Percentiles rank a stretch among this genome's conserved stretches.
Evolutionary conservation across 495 filamentous ascomycete species (phyloP).

Genomic region (Aspergillus campestris): DNA sequence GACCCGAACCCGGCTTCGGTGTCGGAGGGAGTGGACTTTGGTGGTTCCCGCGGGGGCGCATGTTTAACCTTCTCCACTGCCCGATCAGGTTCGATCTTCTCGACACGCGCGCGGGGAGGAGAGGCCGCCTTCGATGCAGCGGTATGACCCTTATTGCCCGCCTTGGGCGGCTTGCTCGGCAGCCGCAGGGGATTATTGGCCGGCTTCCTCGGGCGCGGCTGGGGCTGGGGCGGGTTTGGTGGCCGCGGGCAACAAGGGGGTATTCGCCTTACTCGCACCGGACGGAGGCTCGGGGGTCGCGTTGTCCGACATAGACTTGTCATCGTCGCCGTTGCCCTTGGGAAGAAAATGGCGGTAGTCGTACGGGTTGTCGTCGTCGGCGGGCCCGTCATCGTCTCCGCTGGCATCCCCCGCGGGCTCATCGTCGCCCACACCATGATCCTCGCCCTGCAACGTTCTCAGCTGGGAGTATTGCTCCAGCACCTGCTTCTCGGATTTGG

Average conservation of each 20-base stretch:
- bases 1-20: constrained; percentile 23
- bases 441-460: constrained; percentile 33
- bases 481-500: constrained; percentile 37
- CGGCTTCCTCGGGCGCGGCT: constrained; percentile 24
- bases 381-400: constrained; percentile 34
- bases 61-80: constrained; percentile 3
- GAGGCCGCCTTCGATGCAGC: constrained; percentile 9
- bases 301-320: constrained; percentile 27
- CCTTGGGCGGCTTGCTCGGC: constrained; percentile 19
- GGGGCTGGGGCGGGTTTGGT: constrained; percentile 20
- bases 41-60: constrained; percentile 15
- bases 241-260: constrained; percentile 21
- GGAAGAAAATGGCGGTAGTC: constrained; percentile 52
- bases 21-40: constrained; percentile 24
- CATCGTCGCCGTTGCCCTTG: constrained; percentile 26
- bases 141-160: constrained; percentile 4
- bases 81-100: constrained; percentile 1
- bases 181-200: constrained; percentile 27
- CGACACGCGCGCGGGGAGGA: constrained; percentile 7
- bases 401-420: constrained; percentile 28
- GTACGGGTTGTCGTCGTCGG: constrained; percentile 48
- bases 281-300: constrained; percentile 31
- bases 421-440: constrained; percentile 32
- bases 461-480: constrained; percentile 40
- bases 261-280: constrained; percentile 25